phyloP scores from a whole-genome alignment of 768 basidiomycete species.

The Dioszegia hungarica region DNA sequence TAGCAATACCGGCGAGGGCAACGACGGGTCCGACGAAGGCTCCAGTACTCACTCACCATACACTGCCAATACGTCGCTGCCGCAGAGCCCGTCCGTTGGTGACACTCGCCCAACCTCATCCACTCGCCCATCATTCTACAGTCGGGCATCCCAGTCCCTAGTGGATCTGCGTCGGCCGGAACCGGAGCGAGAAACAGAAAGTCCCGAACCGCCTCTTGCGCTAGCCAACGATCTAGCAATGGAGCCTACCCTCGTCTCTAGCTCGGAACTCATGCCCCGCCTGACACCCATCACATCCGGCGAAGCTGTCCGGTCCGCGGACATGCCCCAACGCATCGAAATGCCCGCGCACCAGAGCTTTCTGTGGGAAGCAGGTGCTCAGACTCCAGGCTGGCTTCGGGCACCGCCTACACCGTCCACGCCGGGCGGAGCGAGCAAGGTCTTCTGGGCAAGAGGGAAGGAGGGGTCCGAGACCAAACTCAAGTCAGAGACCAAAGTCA shows the following conservation, averaged over 20 bases:
- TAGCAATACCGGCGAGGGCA: background rate
- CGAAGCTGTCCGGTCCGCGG: constrained; percentile 1
- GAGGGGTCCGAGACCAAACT: background rate
- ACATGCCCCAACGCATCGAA: background rate
- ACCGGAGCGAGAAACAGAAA: no score
- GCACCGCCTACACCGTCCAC: constrained; percentile 42
- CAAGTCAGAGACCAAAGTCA: constrained; percentile 23
- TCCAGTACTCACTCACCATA: background rate
- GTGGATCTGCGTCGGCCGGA: constrained; percentile 28
- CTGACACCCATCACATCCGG: constrained; percentile 25
- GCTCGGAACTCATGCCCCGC: constrained; percentile 1
- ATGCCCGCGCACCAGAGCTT: constrained; percentile 5
- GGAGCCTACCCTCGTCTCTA: background rate
- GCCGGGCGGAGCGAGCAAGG: background rate
- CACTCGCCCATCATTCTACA: constrained; percentile 28
- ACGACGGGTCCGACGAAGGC: background rate
- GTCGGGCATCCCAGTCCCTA: constrained; percentile 36
- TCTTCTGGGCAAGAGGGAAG: constrained; percentile 24
- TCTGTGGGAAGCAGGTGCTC: background rate
- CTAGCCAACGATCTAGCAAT: background rate
- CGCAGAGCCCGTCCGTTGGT: background rate
- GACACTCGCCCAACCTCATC: background rate
- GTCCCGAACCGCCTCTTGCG: no score
- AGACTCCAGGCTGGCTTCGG: constrained; percentile 35
- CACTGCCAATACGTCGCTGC: background rate